Percentiles rank a stretch among this genome's conserved stretches.
Evolutionary conservation across 768 basidiomycete genomes (phyloP).

Genomic region (Xerocomellus dryophilus): DNA sequence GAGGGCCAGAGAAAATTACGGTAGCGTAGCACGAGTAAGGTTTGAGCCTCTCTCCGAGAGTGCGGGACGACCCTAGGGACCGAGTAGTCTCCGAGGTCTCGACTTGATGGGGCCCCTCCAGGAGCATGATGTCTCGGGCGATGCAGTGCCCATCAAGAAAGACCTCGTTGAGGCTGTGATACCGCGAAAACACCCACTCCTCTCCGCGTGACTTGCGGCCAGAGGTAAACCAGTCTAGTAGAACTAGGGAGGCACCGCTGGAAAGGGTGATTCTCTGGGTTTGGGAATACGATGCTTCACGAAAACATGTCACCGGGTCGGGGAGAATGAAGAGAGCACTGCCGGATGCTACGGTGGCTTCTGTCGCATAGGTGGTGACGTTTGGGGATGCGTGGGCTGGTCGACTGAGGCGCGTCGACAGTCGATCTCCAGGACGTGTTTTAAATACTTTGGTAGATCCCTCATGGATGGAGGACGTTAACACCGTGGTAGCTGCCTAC

Average conservation of each 20-base stretch:
- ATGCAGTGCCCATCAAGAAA: constrained; percentile 60
- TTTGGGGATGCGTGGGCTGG: constrained; percentile 5
- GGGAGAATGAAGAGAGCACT: constrained; percentile 79
- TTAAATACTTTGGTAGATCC: constrained; percentile 97
- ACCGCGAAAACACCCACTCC: constrained; percentile 84
- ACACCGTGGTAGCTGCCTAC: background rate
- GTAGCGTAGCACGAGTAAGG: constrained; percentile 93
- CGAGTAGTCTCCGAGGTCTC: constrained; percentile 9
- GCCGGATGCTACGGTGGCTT: constrained; percentile 48
- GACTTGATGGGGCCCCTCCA: constrained; percentile 47
- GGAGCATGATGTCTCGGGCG: constrained; percentile 73
- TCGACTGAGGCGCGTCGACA: constrained; percentile 39
- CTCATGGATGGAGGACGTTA: constrained; percentile 36
- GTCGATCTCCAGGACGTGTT: constrained; percentile 57
- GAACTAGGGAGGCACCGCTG: constrained; percentile 56
- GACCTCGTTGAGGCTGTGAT: constrained; percentile 84
- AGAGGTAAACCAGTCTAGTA: constrained; percentile 91
- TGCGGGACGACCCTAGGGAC: constrained; percentile 37
- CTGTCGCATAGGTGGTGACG: constrained; percentile 62
- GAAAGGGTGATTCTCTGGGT: constrained; percentile 73
- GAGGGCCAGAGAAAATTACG: constrained; percentile 74
- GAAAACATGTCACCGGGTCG: constrained; percentile 92
- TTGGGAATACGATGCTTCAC: constrained; percentile 78
- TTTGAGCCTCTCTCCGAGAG: constrained; percentile 57
- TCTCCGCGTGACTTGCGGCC: constrained; percentile 82